Evolutionary conservation across 73 alveolate genomes (phyloP).

Genomic region (Paramecium pentaurelia): DNA sequence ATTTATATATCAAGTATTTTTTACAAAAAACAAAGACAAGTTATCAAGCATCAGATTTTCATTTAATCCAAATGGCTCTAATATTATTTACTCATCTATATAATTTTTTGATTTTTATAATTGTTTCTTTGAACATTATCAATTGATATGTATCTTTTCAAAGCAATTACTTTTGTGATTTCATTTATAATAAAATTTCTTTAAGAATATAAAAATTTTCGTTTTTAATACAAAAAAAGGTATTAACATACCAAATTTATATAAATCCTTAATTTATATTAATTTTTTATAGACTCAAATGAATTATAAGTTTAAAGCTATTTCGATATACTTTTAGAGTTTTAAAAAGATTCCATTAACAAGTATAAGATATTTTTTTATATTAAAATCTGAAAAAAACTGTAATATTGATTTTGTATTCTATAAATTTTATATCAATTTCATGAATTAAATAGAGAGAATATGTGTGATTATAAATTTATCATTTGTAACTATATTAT

Average conservation of each 20-base stretch:
- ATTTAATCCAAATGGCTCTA: neutral
- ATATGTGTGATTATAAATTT: neutral
- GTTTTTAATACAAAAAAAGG: neutral
- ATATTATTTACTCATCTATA: neutral
- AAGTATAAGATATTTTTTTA: too few relatives aligned
- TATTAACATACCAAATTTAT: too few relatives aligned
- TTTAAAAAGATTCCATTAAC: too few relatives aligned
- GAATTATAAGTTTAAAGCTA: neutral
- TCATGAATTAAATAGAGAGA: neutral
- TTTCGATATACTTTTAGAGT: too few relatives aligned
- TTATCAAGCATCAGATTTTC: neutral
- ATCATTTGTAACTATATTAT: conserved; percentile 33
- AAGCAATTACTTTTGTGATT: neutral
- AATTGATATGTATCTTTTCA: neutral
- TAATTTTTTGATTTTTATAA: too few relatives aligned
- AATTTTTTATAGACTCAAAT: too few relatives aligned
- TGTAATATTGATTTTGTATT: neutral
- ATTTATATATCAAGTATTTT: neutral
- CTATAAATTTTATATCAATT: neutral
- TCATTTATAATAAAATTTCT: too few relatives aligned
- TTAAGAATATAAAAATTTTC: too few relatives aligned
- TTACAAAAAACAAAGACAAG: neutral
- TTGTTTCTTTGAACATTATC: neutral
- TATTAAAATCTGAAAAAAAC: neutral
- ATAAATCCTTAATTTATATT: too few relatives aligned